A percentile compares a stretch with the other conserved stretches of the same genome.
Conservation (phyloP, 2,329 filamentous ascomycete species). For the Neofusicoccum sp. region DNA sequence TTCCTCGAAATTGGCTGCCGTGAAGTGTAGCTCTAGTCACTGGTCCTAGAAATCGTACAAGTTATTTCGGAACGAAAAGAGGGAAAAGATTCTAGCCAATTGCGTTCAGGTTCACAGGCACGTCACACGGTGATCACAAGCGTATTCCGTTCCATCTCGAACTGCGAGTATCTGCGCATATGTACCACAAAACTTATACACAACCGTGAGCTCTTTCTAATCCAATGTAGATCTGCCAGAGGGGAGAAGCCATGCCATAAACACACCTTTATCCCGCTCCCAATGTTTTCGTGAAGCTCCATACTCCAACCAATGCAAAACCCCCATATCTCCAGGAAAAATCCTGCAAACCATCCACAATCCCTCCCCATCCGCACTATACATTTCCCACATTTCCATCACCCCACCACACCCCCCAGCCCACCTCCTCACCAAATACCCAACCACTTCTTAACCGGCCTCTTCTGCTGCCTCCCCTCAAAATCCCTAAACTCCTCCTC, state of each 20-base stretch:
- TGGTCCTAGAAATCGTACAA: neutral
- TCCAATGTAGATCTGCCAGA: neutral
- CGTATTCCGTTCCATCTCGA: neutral
- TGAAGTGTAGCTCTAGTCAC: neutral
- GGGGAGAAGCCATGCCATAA: neutral
- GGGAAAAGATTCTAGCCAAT: too few relatives aligned
- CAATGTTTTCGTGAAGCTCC: neutral
- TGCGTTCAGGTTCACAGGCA: too few relatives aligned
- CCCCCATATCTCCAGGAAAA: too few relatives aligned
- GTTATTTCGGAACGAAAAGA: too few relatives aligned
- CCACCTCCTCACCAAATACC: slow-evolving; percentile 62
- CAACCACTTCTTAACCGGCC: slow-evolving; percentile 74
- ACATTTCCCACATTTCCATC: neutral
- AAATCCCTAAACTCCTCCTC: slow-evolving; percentile 41
- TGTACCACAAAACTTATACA: too few relatives aligned
- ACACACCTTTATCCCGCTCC: neutral
- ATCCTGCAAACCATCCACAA: too few relatives aligned
- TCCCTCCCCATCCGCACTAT: too few relatives aligned
- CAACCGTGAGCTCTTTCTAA: neutral
- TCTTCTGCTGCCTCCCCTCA: slow-evolving; percentile 42
- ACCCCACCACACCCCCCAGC: neutral
- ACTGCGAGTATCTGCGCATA: neutral
- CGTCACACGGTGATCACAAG: neutral
- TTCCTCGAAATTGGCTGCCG: slow-evolving; percentile 6
- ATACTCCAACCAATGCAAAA: neutral